Conservation (phyloP, 495 filamentous ascomycete genomes). For the Mytilinidion resinicola region DNA sequence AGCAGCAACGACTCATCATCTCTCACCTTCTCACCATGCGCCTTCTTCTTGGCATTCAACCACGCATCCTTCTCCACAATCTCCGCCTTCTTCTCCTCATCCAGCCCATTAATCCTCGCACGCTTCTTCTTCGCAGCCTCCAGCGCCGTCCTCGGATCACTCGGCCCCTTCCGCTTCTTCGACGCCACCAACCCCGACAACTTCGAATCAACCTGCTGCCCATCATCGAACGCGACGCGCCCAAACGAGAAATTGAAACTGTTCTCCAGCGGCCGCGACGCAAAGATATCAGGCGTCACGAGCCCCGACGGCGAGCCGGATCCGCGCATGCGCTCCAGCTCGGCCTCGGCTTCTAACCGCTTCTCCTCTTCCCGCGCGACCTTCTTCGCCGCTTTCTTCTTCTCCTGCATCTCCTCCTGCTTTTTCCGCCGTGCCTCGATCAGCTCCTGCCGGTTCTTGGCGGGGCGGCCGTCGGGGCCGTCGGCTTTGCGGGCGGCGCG, state of each 20-base stretch:
- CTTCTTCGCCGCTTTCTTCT: slow-evolving; percentile 73
- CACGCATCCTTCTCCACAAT: slow-evolving; percentile 90
- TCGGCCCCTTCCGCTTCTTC: slow-evolving; percentile 64
- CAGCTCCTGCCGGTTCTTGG: slow-evolving; percentile 78
- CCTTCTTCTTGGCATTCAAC: slow-evolving; percentile 84
- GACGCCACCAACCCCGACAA: slow-evolving; percentile 53
- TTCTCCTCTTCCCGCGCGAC: slow-evolving; percentile 71
- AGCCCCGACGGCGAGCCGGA: slow-evolving; percentile 18
- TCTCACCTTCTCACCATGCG: slow-evolving; percentile 79
- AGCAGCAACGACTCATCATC: slow-evolving; percentile 85
- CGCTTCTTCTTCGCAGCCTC: slow-evolving; percentile 64
- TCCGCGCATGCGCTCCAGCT: slow-evolving; percentile 44
- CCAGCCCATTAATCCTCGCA: slow-evolving; percentile 60
- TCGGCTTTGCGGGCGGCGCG: slow-evolving; percentile 78
- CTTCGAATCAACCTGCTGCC: slow-evolving; percentile 63
- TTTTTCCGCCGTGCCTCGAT: slow-evolving; percentile 87
- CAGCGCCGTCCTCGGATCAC: slow-evolving; percentile 70
- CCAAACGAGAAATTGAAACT: slow-evolving; percentile 76
- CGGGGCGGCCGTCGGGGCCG: slow-evolving; percentile 68
- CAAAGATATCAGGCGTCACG: slow-evolving; percentile 20
- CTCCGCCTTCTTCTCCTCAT: slow-evolving; percentile 70
- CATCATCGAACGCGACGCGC: slow-evolving; percentile 78
- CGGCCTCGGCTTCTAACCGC: slow-evolving; percentile 47
- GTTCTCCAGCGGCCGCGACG: slow-evolving; percentile 23
- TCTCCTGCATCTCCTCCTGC: slow-evolving; percentile 72